phyloP scores from a whole-genome alignment of 2,329 filamentous ascomycete species.

The Cordyceps militaris region DNA sequence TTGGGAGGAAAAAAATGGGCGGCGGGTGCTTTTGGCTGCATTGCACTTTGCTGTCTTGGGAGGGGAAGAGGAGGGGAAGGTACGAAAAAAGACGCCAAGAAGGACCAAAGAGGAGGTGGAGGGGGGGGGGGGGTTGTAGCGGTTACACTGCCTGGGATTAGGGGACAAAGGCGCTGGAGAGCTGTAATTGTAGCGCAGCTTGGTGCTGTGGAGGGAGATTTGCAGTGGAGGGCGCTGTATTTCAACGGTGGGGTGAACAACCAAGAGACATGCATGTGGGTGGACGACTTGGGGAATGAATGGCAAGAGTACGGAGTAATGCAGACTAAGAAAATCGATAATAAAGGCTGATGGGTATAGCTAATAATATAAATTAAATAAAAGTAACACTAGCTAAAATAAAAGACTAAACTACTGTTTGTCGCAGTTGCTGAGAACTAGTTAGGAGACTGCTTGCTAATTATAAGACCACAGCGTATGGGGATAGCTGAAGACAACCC shows the following conservation, averaged over 20 bases:
- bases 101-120: neutral
- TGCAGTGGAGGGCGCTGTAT: neutral
- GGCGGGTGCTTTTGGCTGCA: neutral
- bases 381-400: neutral
- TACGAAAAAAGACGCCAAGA: neutral
- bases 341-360: neutral
- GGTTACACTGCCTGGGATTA: neutral
- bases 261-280: neutral
- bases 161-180: neutral
- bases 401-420: neutral
- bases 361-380: neutral
- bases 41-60: neutral
- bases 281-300: neutral
- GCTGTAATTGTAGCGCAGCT: neutral
- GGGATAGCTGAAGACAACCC: neutral
- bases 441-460: too few relatives aligned
- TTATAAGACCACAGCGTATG: neutral
- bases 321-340: neutral
- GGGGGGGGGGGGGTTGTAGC: neutral
- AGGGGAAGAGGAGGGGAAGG: neutral
- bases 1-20: slow-evolving; percentile 1
- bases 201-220: neutral
- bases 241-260: neutral
- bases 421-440: neutral
- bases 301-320: neutral